Base-by-base conservation (phyloP, 441 rosid species). In the Mallotus japonicus region DNA sequence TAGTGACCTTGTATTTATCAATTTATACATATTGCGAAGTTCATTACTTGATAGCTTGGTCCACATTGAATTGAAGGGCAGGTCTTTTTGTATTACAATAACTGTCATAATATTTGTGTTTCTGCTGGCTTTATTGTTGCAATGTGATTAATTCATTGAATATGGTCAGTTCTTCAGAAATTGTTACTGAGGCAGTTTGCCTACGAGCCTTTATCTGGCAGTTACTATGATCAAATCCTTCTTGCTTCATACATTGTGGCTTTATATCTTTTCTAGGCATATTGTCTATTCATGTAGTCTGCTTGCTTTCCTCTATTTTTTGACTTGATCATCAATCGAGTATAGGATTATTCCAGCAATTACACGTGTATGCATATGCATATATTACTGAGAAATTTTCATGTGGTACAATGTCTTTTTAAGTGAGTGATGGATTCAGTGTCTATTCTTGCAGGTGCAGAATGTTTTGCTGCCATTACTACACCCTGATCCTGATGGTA, bases 381-480 rank as follows among this genome's bases (percentile, higher is more conserved):
- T 51, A 12, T 51, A 51, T 51, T 16, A 65, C 14, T 32, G 19
- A 20, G 69, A 8, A 15, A 37, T 56, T 75, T 60, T 6, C 65
- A 55, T 64, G 13, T 44, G 53, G 20, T 73, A 24, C 55, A 17
- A 46, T 65, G 60, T 37, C 32, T n/a, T 59, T 22, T 55, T 62
- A 57, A 70, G 58, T 16, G 17, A 65, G 56, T 76, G 63, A 79
- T 74, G 34, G 16, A 76, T 50, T 53, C 0, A 13, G 61, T 32
- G 3, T 56, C 61, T 71, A 74, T 66, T 71, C 53, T 64, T 78
- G 85, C 90, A 88, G 95, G 87, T 83, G 79, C 76, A 78, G 81
- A 81, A 77, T 63, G 47, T 46, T 70, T 34, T 66, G 32, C 32
- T 78, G 60, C 76, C 66, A 68, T 71, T 81, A 73, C 58, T 55